Evolutionary conservation across 2,329 filamentous ascomycete genomes (phyloP), one percentile per base, ranked within the genome.

Genomic region (Hymenoscyphus occultus): DNA sequence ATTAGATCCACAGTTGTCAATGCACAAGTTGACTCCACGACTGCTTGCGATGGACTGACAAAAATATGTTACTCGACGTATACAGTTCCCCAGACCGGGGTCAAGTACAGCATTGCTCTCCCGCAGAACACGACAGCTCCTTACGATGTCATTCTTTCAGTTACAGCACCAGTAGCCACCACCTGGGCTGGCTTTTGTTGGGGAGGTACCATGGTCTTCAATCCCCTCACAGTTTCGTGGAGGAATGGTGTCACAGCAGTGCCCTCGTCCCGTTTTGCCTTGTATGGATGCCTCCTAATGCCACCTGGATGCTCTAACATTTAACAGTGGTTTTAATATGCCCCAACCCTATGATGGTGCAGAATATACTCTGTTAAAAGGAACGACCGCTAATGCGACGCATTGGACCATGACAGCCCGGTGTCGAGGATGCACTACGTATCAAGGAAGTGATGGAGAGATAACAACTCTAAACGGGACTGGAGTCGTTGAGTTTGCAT

Each of bases 341-440:
- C 68, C 68, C 19, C 57, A 60, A 56, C 56, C 57, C 6, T 70
- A 67, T 28, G 67, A 67, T 42, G 68, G 61, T 10, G 65, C 68
- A 6, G 62, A 64, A 22, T 63, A 66, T 57, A 65, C 62, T 56
- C 51, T 66, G 0, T 16, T 70, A 60, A 67, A 70, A 60, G 67
- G 67, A 16, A 70, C 68, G 12, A 65, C 62, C 12, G 28, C 63
- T 9, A 68, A 70, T 56, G 54, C 40, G 39, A 70, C 68, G 3
- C 69, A 69, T 56, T 70, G 69, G 69, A 69, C 65, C n/a, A 60
- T 68, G 64, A 60, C 56, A 39, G 65, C 69, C 9, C 61, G 35
- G 51, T 70, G 69, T 42, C n/a, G 22, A 56, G 69, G 69, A 3
- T 70, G 69, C 42, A 70, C 67, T 13, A 63, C 64, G 14, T 70